phyloP scores from a whole-genome alignment of 805 yeast species.

The Spathaspora sp. region DNA sequence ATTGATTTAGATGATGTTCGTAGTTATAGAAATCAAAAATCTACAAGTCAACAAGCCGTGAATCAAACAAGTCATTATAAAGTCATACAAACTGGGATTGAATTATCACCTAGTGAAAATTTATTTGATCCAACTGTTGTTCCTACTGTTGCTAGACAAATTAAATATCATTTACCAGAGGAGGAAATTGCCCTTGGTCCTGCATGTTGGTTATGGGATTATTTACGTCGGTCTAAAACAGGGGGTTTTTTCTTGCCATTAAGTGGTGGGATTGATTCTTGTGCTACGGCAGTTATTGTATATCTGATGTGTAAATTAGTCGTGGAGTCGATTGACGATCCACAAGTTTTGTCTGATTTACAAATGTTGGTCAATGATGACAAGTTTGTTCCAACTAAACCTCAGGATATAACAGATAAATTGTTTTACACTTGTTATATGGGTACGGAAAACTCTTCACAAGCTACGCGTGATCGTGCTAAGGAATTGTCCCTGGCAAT shows the following conservation, averaged over 20 bases:
- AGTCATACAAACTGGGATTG: conserved; percentile 59
- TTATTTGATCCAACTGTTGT: conserved; percentile 57
- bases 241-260: conserved; percentile 92
- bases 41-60: conserved; percentile 74
- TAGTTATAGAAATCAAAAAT: conserved; percentile 69
- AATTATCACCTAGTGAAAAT: conserved; percentile 57
- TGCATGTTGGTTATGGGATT: conserved; percentile 99
- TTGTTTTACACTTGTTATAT: conserved; percentile 89
- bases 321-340: conserved; percentile 54
- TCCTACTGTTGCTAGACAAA: conserved; percentile 52
- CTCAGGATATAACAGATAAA: conserved; percentile 70
- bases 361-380: conserved; percentile 57
- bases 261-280: conserved; percentile 96
- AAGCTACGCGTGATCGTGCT: conserved; percentile 82
- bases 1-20: conserved; percentile 91
- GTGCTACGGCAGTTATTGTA: conserved; percentile 95
- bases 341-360: conserved; percentile 75
- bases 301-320: conserved; percentile 92
- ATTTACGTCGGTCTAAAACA: conserved; percentile 82
- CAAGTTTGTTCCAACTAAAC: conserved; percentile 66
- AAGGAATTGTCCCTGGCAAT: conserved; percentile 67
- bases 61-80: conserved; percentile 41
- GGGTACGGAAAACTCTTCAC: conserved; percentile 94
- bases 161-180: conserved; percentile 76
- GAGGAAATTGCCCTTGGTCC: conserved; percentile 98